Evolutionary conservation across 192 early-diverging fungal genomes (phyloP), one percentile per base, ranked within the genome.

Genomic region (Phlyctochytrium bullatum): DNA sequence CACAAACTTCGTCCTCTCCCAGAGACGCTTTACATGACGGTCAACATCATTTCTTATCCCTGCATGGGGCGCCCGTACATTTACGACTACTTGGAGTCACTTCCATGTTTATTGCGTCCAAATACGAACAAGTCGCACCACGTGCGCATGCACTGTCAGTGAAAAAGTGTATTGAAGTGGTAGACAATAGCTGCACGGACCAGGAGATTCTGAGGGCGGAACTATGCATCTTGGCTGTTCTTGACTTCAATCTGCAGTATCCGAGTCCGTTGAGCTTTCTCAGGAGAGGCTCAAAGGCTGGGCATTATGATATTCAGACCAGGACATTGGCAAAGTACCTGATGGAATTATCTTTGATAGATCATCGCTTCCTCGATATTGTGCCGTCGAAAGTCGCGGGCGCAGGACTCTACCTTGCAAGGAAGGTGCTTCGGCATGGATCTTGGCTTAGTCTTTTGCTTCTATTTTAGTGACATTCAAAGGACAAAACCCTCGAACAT

Each of bases 1-100:
- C 14, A 33, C 34, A 40, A 65, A 32, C 67, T 78, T 27, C 31
- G 33, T 30, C 69, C 74, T 12, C 52, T 73, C 4, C 76, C 76
- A 12, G 78, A 80, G 54, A 71, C 78, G 3, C 61, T 80, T 10
- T 80, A 77, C 34, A 20, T 80, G 58, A 68, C 78, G 53, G 77
- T 80, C 61, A 80, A 80, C 35, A 66, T 80, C 65, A 80, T 77
- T 80, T 76, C 50, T 63, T 80, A 4, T 80, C 78, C 54, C 73
- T 73, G 20, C 68, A 72, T 1, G 71, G 73, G 28, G 76, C 77
- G 12, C 71, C 56, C 12, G 14, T 14, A 14, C 23, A 58, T 67
- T 77, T 95, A 10, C 92, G 93, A 73, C 68, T 95, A 24, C 90
- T 93, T n/a, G 93, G 93, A 1, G 75, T 92, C 36, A 88, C 92